Conservation (phyloP, 495 filamentous ascomycete genomes). For the Aspergillus indologenus region DNA sequence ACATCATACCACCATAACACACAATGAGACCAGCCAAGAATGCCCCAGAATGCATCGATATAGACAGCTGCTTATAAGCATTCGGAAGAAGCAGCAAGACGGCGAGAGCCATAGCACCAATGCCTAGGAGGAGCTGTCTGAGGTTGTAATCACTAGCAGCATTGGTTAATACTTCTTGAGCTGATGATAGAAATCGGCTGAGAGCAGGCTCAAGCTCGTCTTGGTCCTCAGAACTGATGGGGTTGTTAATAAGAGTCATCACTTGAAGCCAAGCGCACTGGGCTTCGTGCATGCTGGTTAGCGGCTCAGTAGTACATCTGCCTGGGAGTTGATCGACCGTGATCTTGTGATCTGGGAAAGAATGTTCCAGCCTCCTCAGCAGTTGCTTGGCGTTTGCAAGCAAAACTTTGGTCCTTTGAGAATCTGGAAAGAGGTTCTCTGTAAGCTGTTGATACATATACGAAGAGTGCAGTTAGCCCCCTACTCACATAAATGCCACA, state of each 20-base stretch:
- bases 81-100: slow-evolving; percentile 32
- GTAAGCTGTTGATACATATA: slow-evolving; percentile 2
- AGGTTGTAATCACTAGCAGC: slow-evolving; percentile 91
- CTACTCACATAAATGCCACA: slow-evolving; percentile 62
- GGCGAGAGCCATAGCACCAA: slow-evolving; percentile 45
- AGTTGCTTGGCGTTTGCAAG: slow-evolving; percentile 77
- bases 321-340: slow-evolving; percentile 28
- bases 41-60: slow-evolving; percentile 20
- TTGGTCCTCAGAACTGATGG: slow-evolving; percentile 2
- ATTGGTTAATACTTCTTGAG: slow-evolving; percentile 74
- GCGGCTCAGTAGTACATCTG: slow-evolving; percentile 41
- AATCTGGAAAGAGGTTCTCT: slow-evolving; percentile 19
- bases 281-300: slow-evolving; percentile 54
- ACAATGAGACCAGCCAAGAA: slow-evolving; percentile 41
- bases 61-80: slow-evolving; percentile 23
- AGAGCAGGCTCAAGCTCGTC: slow-evolving; percentile 24
- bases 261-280: slow-evolving; percentile 62
- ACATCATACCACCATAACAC: slow-evolving; percentile 84
- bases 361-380: slow-evolving; percentile 64
- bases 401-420: slow-evolving; percentile 62
- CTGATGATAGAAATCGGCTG: slow-evolving; percentile 58
- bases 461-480: slow-evolving; percentile 5
- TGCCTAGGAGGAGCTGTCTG: slow-evolving; percentile 52
- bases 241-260: slow-evolving; percentile 17
- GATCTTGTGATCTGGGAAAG: slow-evolving; percentile 59